Conservation (phyloP, 169 alveolate genomes). For the Eimeria sp. region DNA sequence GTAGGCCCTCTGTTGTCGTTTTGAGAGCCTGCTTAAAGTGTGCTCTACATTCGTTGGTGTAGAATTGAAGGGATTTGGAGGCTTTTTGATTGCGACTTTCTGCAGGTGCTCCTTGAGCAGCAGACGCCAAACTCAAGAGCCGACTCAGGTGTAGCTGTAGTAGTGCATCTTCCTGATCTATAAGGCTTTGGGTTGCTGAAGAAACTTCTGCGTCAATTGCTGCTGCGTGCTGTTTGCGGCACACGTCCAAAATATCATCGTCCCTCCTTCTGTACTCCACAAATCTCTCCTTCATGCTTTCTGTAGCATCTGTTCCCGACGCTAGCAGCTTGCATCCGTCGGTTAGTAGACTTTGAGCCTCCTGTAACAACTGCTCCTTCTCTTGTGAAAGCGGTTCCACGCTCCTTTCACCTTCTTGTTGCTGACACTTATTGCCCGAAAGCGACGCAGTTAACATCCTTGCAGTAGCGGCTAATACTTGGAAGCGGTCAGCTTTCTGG, state of each 20-base stretch:
- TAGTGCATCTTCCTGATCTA: constrained; percentile 52
- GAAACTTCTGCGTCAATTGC: constrained; percentile 19
- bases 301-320: constrained; percentile 41
- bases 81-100: constrained; percentile 22
- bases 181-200: constrained; percentile 33
- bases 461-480: constrained; percentile 2
- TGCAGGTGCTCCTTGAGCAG: neutral
- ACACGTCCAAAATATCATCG: neutral
- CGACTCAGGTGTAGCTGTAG: constrained; percentile 42
- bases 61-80: constrained; percentile 15
- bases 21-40: constrained; percentile 45
- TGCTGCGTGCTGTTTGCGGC: constrained; percentile 21
- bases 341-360: constrained; percentile 10
- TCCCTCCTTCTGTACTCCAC: constrained; percentile 37
- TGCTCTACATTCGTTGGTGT: constrained; percentile 65
- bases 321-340: constrained; percentile 52
- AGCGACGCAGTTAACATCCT: neutral
- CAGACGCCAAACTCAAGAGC: constrained; percentile 22
- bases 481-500: constrained; percentile 39
- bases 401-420: neutral
- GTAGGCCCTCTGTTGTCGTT: constrained; percentile 33
- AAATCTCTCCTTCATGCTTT: constrained; percentile 33
- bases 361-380: constrained; percentile 31
- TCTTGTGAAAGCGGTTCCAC: constrained; percentile 25
- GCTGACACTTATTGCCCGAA: neutral